These are phyloP conservation scores for Hirschioporus abietinus DNA, from an alignment of 768 basidiomycete species.

Conservation along the genomic window DNA sequence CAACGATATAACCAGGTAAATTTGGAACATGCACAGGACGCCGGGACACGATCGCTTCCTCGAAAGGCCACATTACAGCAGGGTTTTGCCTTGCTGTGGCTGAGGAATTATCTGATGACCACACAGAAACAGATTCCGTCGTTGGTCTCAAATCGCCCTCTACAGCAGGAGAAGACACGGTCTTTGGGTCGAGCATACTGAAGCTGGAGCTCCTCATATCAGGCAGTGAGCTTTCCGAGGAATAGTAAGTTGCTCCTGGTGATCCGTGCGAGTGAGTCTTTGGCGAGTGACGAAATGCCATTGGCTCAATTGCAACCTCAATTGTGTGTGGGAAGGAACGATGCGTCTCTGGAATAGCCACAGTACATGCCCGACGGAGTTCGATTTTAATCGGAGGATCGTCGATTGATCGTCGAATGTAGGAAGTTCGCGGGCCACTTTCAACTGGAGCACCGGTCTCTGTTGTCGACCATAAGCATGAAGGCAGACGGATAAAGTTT, in stretches of 20 bases:
- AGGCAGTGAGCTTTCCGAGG: not conserved
- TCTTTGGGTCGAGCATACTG: not conserved
- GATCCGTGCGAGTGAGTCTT: not conserved
- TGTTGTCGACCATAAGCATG: not conserved
- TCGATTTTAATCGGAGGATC: not conserved
- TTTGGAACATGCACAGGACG: slow-evolving; percentile 11
- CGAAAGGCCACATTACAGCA: slow-evolving; percentile 7
- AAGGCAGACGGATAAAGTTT: not conserved
- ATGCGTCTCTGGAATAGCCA: not conserved
- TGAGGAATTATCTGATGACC: not conserved
- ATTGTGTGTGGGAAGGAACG: not conserved
- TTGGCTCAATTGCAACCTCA: not conserved
- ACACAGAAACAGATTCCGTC: not conserved
- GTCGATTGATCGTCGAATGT: slow-evolving; percentile 1
- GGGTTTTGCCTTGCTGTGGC: not conserved
- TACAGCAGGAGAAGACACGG: not conserved
- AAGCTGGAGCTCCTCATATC: not conserved
- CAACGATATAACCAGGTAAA: slow-evolving; percentile 13
- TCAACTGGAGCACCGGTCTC: not conserved
- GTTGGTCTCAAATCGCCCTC: not conserved
- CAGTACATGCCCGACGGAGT: not conserved
- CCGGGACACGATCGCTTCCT: slow-evolving; percentile 8
- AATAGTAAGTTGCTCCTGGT: not conserved
- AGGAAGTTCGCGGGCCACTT: not conserved
- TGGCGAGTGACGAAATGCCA: not conserved